Base-by-base conservation (phyloP, 176 grass and related monocot genomes). In the Zizania latifolia region DNA sequence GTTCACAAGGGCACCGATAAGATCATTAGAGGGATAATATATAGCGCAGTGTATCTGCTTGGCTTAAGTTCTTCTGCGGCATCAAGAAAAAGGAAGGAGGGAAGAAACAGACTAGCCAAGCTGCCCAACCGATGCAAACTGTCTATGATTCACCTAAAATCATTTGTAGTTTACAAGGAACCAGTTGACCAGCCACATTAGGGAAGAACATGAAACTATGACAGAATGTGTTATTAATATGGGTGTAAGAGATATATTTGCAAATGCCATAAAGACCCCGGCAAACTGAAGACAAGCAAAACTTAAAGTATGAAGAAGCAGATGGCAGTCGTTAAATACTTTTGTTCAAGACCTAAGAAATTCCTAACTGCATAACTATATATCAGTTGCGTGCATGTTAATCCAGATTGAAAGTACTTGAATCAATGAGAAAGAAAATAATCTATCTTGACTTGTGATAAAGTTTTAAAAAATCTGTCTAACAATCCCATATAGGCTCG, bases 1-100 rank as follows among this genome's bases (percentile, higher is more conserved):
- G 89, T 17, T 75, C 30, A 86, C 65, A 58, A 31, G 70, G 19
- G 67, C 12, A 60, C 1, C 68, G 44, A 69, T 37, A 10, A 79
- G 51, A 74, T 68, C 5, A 63, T 86, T 72, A 78, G 36, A 71
- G 55, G 9, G 27, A 30, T 61, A 64, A 21, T 43, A n/a, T n/a
- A n/a, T n/a, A n/a, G n/a, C n/a, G n/a, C n/a, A n/a, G n/a, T n/a
- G n/a, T n/a, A n/a, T n/a, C n/a, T n/a, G n/a, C n/a, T n/a, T n/a
- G n/a, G n/a, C n/a, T n/a, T n/a, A n/a, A n/a, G n/a, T n/a, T n/a
- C n/a, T n/a, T n/a, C n/a, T n/a, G 40, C 23, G 70, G 28, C 31
- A 72, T 46, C 10, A 53, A 7, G 13, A 69, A 58, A 68, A 58
- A 19, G 15, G 19, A 79, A 68, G 16, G 29, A 68, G 23, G 36